Base-by-base conservation (phyloP, 1,139 yeast species). In the Hanseniaspora uvarum region DNA sequence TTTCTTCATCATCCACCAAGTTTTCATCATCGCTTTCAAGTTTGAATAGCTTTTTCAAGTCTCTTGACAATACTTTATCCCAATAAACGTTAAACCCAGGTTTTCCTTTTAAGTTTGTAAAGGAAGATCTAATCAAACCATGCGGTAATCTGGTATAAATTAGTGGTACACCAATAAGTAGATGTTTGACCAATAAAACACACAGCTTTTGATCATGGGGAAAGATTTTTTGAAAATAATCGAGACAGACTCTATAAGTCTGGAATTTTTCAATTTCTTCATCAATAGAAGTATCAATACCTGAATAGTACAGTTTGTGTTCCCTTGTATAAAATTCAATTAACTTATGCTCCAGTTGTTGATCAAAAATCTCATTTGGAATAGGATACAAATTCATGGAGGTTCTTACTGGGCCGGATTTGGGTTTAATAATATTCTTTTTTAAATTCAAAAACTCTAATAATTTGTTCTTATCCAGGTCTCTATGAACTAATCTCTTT, bases 151-250 rank as follows among this genome's bases (percentile, higher is more conserved):
- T 50, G 11, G 48, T 43, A 14, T 50, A 50, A 3, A 50, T 43
- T 38, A 44, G 3, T 2, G 53, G 53, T 28, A 50, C 53, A 43
- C 53, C 53, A 43, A 50, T 43, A 2, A 50, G 33, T n/a, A 50
- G 19, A 23, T 50, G 53, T 16, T 50, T 43, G 18, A 41, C 33
- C 6, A 50, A n/a, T 2, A 50, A 6, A 16, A 36, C 36, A 19
- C 39, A 39, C 14, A 50, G 23, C 18, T 37, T 43, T 12, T 43
- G 38, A 19, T 50, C 44, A 14, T 43, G 16, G 0, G 53, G 53
- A 21, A 40, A 43, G 2, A 50, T 30, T 2, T 18, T 36, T 23
- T 36, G 31, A 19, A 50, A 50, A 12, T 21, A 36, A 8, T 50
- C 48, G 4, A 26, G 4, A 5, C 46, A 46, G n/a, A 37, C 33